These are phyloP conservation scores for Vitellaria paradoxa DNA, from an alignment of 179 eudicot species.

Conservation along the genomic window DNA sequence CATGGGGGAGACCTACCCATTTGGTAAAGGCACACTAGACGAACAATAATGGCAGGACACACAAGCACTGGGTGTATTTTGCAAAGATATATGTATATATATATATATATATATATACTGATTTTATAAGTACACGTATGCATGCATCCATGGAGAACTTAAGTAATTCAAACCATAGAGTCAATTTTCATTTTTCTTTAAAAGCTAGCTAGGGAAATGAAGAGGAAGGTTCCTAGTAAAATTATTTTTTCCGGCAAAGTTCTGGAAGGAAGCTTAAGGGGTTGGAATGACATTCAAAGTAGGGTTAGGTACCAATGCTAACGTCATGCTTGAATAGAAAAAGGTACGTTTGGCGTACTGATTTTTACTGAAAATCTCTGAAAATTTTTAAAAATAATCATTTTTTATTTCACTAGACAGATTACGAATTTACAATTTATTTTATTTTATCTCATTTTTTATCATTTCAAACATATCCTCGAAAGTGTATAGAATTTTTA, in stretches of 20 bases:
- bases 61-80: neutral
- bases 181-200: neutral
- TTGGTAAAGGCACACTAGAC: neutral
- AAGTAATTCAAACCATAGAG: neutral
- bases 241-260: neutral
- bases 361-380: no score
- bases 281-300: neutral
- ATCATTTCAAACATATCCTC: no score
- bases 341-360: neutral
- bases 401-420: no score
- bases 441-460: no score
- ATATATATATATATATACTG: neutral
- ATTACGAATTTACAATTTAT: no score
- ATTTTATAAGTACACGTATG: neutral
- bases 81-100: neutral
- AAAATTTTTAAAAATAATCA: no score
- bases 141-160: neutral
- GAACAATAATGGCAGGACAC: neutral
- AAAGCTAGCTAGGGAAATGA: neutral
- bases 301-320: neutral
- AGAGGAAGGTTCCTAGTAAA: neutral
- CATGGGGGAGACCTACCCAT: constrained; percentile 55
- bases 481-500: no score
- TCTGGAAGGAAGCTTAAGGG: neutral
- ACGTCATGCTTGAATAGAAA: neutral